Conservation (phyloP, 352 stramenopile species). For the Hyaloperonospora arabidopsidis region DNA sequence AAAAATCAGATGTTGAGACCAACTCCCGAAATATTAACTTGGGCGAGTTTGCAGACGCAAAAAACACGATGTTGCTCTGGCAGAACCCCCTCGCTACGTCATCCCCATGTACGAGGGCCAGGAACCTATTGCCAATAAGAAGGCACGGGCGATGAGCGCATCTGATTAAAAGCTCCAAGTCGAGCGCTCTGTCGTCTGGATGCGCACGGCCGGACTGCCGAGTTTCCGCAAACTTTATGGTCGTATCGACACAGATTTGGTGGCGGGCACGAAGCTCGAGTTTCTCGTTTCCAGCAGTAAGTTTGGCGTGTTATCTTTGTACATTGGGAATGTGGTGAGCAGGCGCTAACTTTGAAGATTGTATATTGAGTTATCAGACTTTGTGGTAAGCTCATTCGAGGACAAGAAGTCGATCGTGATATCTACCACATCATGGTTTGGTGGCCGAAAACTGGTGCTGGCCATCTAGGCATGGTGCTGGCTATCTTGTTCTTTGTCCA, state of each 20-base stretch:
- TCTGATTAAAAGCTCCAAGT: slow-evolving; percentile 88
- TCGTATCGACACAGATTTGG: slow-evolving; percentile 89
- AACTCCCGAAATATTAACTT: slow-evolving; percentile 92
- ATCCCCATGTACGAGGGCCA: slow-evolving; percentile 60
- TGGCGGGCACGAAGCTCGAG: slow-evolving; percentile 79
- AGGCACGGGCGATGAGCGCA: slow-evolving; percentile 60
- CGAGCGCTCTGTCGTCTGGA: slow-evolving; percentile 99
- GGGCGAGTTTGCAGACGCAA: slow-evolving; percentile 21
- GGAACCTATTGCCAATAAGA: slow-evolving; percentile 59
- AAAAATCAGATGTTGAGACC: slow-evolving; percentile 93
- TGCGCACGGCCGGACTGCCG: slow-evolving; percentile 94
- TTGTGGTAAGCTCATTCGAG: slow-evolving; percentile 91
- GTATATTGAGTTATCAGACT: slow-evolving; percentile 74
- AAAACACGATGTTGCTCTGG: slow-evolving; percentile 68
- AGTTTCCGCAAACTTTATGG: slow-evolving; percentile 99
- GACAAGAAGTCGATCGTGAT: slow-evolving; percentile 96
- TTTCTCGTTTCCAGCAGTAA: slow-evolving; percentile 90
- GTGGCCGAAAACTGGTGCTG: slow-evolving; percentile 95
- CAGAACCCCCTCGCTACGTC: slow-evolving; percentile 72
- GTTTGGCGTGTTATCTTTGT: slow-evolving; percentile 19
- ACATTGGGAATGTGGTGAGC: not conserved
- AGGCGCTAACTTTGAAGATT: slow-evolving; percentile 9
- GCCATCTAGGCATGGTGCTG: slow-evolving; percentile 89
- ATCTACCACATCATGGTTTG: slow-evolving; percentile 93
- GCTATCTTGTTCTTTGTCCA: slow-evolving; percentile 94